Evolutionary conservation across 116 monocot species (phyloP), one percentile per base, ranked within the genome.

Genomic region (Dioscorea cayenensis): DNA sequence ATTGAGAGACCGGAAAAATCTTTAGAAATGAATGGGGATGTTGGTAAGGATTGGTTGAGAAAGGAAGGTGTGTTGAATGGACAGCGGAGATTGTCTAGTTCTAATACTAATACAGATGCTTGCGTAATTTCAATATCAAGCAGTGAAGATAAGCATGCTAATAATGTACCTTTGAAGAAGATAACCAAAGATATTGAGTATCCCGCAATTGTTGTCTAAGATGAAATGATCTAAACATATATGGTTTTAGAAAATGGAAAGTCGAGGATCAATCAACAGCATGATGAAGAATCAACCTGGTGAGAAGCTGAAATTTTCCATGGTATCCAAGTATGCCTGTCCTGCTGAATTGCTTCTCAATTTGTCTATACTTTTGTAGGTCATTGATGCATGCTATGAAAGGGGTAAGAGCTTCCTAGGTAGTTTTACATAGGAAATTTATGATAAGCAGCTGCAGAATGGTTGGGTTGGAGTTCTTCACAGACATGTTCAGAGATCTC

Each of bases 401-500:
- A 89, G 76, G 62, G 85, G 83, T 70, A 83, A 88, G 71, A 83
- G 78, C 59, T 92, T 80, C 73, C 78, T 92, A 14, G 74, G 79
- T 74, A 64, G 76, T 29, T 89, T 79, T 68, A 72, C 43, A 43
- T 6, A 43, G 0, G 43, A 43, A 43, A 43, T 73, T 11, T 84
- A 87, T 52, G 81, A 84, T 70, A 92, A 95, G 77, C 80, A 89
- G 69, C 68, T 92, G 35, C 29, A 29, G 29, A 82, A 89, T 84
- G 87, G 95, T 1, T 95, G 95, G 85, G 37, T 92, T 79, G 95
- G 92, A 35, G 81, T 83, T 63, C 67, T 95, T 66, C 92, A 89
- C 50, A 85, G 95, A 72, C 89, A 87, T 51, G 76, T 89, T 32
- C 92, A 92, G 66, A 91, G 92, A 76, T 95, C 95, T 61, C 95